Evolutionary conservation across 2,329 filamentous ascomycete genomes (phyloP).

Genomic region (Lachnellula willkommii): DNA sequence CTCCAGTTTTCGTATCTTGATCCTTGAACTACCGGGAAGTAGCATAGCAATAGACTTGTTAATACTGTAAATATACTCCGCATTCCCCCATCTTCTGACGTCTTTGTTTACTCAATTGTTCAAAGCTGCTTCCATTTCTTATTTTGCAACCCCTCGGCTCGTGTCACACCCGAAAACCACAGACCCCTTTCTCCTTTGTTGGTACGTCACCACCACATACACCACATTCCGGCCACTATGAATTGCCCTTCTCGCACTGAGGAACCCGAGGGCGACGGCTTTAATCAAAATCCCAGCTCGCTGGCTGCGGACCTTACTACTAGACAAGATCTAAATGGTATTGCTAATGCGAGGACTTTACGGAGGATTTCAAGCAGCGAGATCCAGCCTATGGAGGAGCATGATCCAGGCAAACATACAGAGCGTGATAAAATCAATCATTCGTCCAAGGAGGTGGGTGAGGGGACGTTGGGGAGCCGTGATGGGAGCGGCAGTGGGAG

Average conservation of each 20-base stretch:
- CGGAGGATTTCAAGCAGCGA: slow-evolving; percentile 37
- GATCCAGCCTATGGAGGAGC: slow-evolving; percentile 25
- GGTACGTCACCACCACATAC: neutral
- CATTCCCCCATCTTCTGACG: neutral
- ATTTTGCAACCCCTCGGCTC: neutral
- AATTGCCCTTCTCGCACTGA: slow-evolving; percentile 62
- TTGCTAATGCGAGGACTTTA: slow-evolving; percentile 52
- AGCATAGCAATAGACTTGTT: neutral
- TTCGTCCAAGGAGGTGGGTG: slow-evolving; percentile 2
- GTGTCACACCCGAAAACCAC: too few relatives aligned
- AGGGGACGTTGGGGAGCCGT: neutral
- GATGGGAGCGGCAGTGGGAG: slow-evolving; percentile 6
- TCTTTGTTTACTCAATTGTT: neutral
- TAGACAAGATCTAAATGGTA: slow-evolving; percentile 54
- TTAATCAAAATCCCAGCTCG: slow-evolving; percentile 56
- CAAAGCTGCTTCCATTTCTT: neutral
- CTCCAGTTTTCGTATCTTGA: neutral
- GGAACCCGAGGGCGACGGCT: slow-evolving; percentile 46
- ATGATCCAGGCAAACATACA: slow-evolving; percentile 11
- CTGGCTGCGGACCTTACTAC: slow-evolving; percentile 58
- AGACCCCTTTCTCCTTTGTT: neutral
- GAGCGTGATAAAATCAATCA: slow-evolving; percentile 2
- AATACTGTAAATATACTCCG: too few relatives aligned
- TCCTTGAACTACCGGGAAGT: neutral
- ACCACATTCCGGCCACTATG: slow-evolving; percentile 38